Evolutionary conservation across 2,329 filamentous ascomycete genomes (phyloP).

Genomic region (Chaetomium globosum): DNA sequence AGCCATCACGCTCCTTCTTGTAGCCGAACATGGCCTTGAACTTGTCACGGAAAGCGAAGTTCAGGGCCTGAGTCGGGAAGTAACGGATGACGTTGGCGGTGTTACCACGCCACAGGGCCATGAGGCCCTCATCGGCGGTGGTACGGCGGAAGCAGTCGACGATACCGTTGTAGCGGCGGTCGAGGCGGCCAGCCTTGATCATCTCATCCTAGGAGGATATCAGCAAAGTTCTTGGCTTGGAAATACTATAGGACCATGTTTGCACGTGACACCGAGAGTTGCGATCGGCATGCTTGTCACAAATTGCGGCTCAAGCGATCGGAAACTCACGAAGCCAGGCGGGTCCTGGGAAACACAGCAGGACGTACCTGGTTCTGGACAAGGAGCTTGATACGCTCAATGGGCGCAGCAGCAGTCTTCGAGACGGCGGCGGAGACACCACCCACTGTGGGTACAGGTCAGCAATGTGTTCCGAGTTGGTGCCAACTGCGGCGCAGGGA

Average conservation of each 20-base stretch:
- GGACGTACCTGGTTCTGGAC: slow-evolving; percentile 97
- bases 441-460: slow-evolving; percentile 63
- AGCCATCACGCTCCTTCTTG: slow-evolving; percentile 99
- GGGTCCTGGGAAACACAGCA: not conserved
- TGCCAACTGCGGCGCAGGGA: slow-evolving; percentile 26
- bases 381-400: slow-evolving; percentile 99
- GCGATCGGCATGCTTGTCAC: slow-evolving; percentile 10
- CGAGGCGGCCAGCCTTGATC: slow-evolving; percentile 97
- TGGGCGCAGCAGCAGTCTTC: slow-evolving; percentile 99
- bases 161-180: slow-evolving; percentile 95
- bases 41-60: slow-evolving; percentile 99
- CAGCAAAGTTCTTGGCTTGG: slow-evolving; percentile 34
- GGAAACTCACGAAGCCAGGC: not conserved
- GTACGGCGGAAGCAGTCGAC: slow-evolving; percentile 94
- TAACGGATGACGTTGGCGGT: slow-evolving; percentile 99
- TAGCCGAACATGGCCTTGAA: slow-evolving; percentile 99
- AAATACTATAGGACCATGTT: not conserved
- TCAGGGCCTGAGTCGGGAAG: slow-evolving; percentile 99
- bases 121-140: slow-evolving; percentile 84
- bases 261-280: slow-evolving; percentile 34
- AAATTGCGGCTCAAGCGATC: slow-evolving; percentile 15
- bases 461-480: slow-evolving; percentile 22
- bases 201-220: slow-evolving; percentile 85
- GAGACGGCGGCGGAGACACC: slow-evolving; percentile 99
- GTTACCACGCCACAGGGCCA: slow-evolving; percentile 99